A percentile compares a stretch with the other conserved stretches of the same genome.
phyloP scores from a whole-genome alignment of 1,284 basidiomycete species.

The Uromyces viciae-fabae region DNA sequence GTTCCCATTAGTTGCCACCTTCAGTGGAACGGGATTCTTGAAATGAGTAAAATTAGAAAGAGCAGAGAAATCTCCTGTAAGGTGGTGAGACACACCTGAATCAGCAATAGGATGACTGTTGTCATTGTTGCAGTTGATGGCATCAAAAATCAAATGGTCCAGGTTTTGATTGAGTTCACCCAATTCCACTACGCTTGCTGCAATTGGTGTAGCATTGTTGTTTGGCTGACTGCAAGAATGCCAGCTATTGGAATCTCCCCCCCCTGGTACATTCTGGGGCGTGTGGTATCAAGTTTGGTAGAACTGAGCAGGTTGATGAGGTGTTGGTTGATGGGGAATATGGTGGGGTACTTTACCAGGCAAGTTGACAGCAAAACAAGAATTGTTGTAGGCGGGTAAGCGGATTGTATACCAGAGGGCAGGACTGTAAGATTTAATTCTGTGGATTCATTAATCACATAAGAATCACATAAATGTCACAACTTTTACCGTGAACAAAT shows the following conservation, averaged over 20 bases:
- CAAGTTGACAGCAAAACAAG: background rate
- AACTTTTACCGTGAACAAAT: too few species aligned
- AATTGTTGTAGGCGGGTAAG: background rate
- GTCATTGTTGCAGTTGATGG: background rate
- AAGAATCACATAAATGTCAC: too few species aligned
- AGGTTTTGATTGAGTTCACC: background rate
- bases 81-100: constrained; percentile 11
- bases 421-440: background rate
- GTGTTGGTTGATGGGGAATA: background rate
- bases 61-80: background rate
- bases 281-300: too few species aligned
- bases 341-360: background rate
- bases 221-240: too few species aligned
- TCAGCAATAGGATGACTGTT: background rate
- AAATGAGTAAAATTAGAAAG: background rate
- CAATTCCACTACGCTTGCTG: background rate
- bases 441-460: too few species aligned
- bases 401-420: background rate
- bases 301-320: too few species aligned
- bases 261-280: too few species aligned
- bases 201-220: too few species aligned
- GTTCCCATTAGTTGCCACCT: background rate
- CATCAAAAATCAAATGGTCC: background rate
- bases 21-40: background rate
- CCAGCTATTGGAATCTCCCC: too few species aligned